Percentiles rank a stretch among this genome's conserved stretches.
Conservation (phyloP, 2,329 filamentous ascomycete genomes). For the Ascochyta rabiei region DNA sequence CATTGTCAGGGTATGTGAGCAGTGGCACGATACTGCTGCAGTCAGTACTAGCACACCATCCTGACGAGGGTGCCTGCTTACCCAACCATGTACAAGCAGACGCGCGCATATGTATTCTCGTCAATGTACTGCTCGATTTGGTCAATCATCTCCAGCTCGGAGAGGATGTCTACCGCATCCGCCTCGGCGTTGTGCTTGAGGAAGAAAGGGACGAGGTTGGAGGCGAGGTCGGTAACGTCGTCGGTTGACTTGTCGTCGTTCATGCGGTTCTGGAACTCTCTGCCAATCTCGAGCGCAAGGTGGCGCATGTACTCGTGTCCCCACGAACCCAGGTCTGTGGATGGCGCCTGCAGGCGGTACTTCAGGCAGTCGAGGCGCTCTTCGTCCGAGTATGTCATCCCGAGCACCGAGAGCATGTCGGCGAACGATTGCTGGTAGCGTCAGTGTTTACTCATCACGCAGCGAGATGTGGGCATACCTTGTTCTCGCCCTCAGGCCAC, state of each 20-base stretch:
- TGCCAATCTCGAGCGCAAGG: conserved; percentile 91
- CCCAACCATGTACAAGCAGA: conserved; percentile 95
- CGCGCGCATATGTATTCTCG: conserved; percentile 88
- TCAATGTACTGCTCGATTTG: conserved; percentile 87
- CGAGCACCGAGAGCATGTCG: conserved; percentile 94
- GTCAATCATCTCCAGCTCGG: conserved; percentile 96
- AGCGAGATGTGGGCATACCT: conserved; percentile 58
- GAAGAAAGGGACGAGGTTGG: conserved; percentile 89
- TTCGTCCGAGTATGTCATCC: conserved; percentile 98
- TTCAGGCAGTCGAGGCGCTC: conserved; percentile 95
- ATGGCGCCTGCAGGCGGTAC: conserved; percentile 87
- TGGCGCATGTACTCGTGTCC: conserved; percentile 98
- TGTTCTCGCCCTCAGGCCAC: conserved; percentile 84
- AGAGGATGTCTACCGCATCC: conserved; percentile 95
- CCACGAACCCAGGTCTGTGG: conserved; percentile 94
- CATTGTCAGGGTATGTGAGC: conserved; percentile 96
- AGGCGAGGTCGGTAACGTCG: conserved; percentile 83
- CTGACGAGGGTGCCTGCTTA: conserved; percentile 23
- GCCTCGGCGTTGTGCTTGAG: conserved; percentile 97
- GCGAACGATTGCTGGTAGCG: conserved; percentile 71
- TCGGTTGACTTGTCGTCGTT: conserved; percentile 82
- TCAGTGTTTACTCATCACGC: conserved; percentile 19
- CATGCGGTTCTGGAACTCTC: conserved; percentile 88
- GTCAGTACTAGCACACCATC: conserved; percentile 25
- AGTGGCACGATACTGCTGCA: conserved; percentile 84